Conservation (phyloP, 2,329 filamentous ascomycete species). For the Penicillium sp. region DNA sequence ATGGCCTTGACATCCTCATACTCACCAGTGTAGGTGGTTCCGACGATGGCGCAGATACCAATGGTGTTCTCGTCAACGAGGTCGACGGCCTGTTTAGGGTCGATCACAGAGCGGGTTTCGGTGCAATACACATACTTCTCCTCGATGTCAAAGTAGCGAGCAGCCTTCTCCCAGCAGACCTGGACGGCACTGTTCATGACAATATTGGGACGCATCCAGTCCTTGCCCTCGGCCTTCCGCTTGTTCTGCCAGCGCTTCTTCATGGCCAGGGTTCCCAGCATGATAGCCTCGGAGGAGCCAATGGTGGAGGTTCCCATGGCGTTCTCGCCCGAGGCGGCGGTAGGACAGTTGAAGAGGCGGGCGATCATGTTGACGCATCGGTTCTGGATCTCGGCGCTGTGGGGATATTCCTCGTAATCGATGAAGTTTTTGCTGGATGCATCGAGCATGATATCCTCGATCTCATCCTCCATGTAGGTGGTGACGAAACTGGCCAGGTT, state of each 20-base stretch:
- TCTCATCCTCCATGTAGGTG: constrained; percentile 97
- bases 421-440: constrained; percentile 95
- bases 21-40: constrained; percentile 93
- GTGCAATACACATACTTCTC: constrained; percentile 77
- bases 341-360: constrained; percentile 81
- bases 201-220: constrained; percentile 81
- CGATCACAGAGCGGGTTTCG: constrained; percentile 64
- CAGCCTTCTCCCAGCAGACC: constrained; percentile 95
- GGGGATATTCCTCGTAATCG: constrained; percentile 83
- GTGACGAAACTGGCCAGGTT: constrained; percentile 88
- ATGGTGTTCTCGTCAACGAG: constrained; percentile 75
- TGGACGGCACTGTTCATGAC: constrained; percentile 96
- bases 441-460: constrained; percentile 92
- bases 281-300: constrained; percentile 76
- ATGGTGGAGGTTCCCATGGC: constrained; percentile 87
- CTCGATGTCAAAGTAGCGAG: constrained; percentile 89
- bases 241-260: constrained; percentile 93
- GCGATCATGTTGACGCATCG: constrained; percentile 92
- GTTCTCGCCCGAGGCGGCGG: constrained; percentile 57
- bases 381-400: constrained; percentile 84
- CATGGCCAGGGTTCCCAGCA: constrained; percentile 72
- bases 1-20: constrained; percentile 93
- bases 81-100: constrained; percentile 64
- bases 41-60: constrained; percentile 88
- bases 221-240: constrained; percentile 80